These are phyloP conservation scores for Colletotrichum sp. DNA, from an alignment of 2,329 filamentous ascomycete species.

Conservation along the genomic window DNA sequence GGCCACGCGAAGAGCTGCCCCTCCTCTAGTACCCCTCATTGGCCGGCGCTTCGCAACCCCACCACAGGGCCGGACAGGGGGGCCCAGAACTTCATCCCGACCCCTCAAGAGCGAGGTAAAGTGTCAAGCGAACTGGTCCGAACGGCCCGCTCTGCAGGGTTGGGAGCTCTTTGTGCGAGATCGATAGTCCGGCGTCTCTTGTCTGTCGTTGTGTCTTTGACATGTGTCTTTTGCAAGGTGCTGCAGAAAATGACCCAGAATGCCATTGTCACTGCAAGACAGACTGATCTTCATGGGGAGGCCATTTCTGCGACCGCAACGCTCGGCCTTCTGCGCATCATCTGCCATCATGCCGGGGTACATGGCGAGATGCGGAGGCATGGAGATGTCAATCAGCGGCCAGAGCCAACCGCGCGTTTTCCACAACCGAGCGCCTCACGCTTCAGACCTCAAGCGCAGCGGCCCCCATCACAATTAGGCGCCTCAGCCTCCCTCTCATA, in stretches of 20 bases:
- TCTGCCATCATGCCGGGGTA: not conserved
- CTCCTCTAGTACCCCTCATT: conserved; percentile 4
- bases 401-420: not conserved
- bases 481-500: not conserved
- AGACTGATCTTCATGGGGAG: conserved; percentile 2
- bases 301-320: conserved; percentile 10
- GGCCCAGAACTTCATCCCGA: not conserved
- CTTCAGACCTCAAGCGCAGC: not conserved
- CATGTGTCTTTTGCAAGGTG: not conserved
- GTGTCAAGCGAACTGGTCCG: not conserved
- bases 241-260: not conserved
- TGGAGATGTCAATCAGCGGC: not conserved
- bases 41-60: conserved; percentile 18
- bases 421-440: not conserved
- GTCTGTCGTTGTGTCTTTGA: not conserved
- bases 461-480: not conserved
- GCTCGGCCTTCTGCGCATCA: not conserved
- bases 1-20: conserved; percentile 4
- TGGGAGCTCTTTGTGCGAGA: not conserved
- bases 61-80: not conserved
- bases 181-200: not conserved
- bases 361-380: not conserved
- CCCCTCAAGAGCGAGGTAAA: not conserved
- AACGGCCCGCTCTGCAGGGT: conserved; percentile 21
- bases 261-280: not conserved